Conservation (phyloP, 1,139 yeast species). For the Nadsonia commutata region DNA sequence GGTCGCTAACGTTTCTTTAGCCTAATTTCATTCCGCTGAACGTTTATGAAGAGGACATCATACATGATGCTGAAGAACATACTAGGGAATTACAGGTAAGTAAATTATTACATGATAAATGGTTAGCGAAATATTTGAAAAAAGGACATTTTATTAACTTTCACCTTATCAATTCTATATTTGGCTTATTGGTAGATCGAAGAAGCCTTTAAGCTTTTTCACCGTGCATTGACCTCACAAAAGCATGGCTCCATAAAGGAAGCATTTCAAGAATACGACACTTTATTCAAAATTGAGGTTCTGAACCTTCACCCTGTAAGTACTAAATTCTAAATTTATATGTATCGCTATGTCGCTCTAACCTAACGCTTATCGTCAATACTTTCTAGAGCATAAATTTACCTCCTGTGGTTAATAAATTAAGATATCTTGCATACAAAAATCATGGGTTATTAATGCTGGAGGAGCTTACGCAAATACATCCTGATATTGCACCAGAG, state of each 20-base stretch:
- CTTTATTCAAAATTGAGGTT: constrained; percentile 54
- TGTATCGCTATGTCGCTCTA: neutral
- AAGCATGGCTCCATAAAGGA: constrained; percentile 31
- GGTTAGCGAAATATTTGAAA: too few species aligned
- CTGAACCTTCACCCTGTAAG: constrained; percentile 24
- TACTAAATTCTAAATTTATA: neutral
- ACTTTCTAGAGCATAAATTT: constrained; percentile 18
- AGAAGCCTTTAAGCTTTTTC: constrained; percentile 66
- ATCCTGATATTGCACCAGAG: constrained; percentile 9
- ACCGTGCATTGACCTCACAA: constrained; percentile 52
- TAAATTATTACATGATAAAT: constrained; percentile 1
- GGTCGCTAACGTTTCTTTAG: constrained; percentile 16
- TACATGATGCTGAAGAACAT: constrained; percentile 66
- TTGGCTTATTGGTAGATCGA: constrained; percentile 48
- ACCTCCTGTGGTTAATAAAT: constrained; percentile 57
- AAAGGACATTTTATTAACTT: too few species aligned
- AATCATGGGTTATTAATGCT: constrained; percentile 67
- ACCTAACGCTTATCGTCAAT: too few species aligned
- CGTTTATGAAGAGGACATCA: constrained; percentile 53
- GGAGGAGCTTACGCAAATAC: constrained; percentile 27
- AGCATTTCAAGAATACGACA: constrained; percentile 45
- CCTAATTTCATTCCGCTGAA: constrained; percentile 75
- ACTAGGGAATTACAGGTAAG: constrained; percentile 58
- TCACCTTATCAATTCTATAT: too few species aligned
- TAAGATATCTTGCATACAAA: constrained; percentile 65